These are phyloP conservation scores for Marasmius oreades DNA, from an alignment of 1,284 basidiomycete species.

Conservation along the genomic window DNA sequence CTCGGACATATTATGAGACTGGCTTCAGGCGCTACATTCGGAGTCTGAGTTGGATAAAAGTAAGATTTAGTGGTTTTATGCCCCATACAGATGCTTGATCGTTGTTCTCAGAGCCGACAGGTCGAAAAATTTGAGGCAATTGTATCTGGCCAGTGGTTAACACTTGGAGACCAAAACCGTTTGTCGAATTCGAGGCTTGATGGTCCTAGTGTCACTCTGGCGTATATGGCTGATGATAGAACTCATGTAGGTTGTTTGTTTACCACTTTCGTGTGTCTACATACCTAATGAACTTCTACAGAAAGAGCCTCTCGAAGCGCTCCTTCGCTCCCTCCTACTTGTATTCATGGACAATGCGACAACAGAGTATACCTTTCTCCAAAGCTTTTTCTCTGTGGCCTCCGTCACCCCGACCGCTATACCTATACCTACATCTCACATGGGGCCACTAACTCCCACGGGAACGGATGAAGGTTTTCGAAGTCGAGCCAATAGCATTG, in stretches of 20 bases:
- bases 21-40: conserved; percentile 90
- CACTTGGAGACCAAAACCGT: conserved; percentile 44
- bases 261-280: conserved; percentile 2
- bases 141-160: conserved; percentile 37
- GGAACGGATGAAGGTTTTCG: conserved; percentile 39
- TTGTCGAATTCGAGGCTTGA: conserved; percentile 70
- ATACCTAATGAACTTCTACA: conserved; percentile 28
- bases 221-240: conserved; percentile 86
- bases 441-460: conserved; percentile 27
- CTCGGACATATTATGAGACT: conserved; percentile 94
- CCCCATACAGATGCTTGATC: conserved; percentile 3
- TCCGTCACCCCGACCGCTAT: conserved; percentile 24
- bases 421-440: not conserved
- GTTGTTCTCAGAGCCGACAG: conserved; percentile 45
- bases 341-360: conserved; percentile 93
- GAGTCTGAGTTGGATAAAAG: conserved; percentile 76
- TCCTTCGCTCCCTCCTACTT: conserved; percentile 81
- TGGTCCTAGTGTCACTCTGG: conserved; percentile 75
- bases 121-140: conserved; percentile 65
- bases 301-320: conserved; percentile 81
- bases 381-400: conserved; percentile 70
- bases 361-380: conserved; percentile 85
- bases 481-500: conserved; percentile 21
- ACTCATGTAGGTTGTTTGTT: conserved; percentile 54
- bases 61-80: conserved; percentile 24